Evolutionary conservation across 257 asterid species (phyloP).

Genomic region (Gynochthodes officinalis): DNA sequence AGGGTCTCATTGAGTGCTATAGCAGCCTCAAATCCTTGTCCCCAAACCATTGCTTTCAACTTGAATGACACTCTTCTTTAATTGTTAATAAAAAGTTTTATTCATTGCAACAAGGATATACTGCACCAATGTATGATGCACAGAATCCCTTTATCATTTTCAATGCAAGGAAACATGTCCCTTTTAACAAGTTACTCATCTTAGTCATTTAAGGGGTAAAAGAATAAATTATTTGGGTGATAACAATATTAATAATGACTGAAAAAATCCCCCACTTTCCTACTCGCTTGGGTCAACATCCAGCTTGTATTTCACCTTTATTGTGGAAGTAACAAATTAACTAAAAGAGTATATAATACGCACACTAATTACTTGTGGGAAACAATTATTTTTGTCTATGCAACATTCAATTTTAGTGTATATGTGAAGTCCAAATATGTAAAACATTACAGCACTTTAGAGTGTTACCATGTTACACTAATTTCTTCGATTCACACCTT

Average conservation of each 20-base stretch:
- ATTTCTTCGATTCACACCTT: not conserved
- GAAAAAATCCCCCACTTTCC: not conserved
- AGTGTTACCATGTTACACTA: no score
- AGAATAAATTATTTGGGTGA: not conserved
- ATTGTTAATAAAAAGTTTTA: no score
- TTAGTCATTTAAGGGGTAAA: constrained; percentile 7
- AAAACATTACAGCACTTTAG: no score
- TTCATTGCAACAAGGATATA: no score
- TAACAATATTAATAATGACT: constrained; percentile 22
- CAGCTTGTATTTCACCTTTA: constrained; percentile 6
- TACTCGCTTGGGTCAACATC: not conserved
- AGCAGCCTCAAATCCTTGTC: constrained; percentile 18
- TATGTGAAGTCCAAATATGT: no score
- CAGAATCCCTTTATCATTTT: not conserved
- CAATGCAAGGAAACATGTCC: not conserved
- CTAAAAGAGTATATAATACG: not conserved
- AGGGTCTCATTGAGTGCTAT: constrained; percentile 19
- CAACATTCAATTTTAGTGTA: no score
- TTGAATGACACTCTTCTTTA: constrained; percentile 34
- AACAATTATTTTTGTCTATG: not conserved
- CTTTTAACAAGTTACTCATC: constrained; percentile 21
- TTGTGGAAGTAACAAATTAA: not conserved
- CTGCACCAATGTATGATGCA: constrained; percentile 5
- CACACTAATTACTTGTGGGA: not conserved
- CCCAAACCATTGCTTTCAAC: constrained; percentile 19